Percentiles rank a stretch among this genome's conserved stretches.
Conservation (phyloP, 371 early-diverging fungal genomes). For the Actinomortierella wolfii region DNA sequence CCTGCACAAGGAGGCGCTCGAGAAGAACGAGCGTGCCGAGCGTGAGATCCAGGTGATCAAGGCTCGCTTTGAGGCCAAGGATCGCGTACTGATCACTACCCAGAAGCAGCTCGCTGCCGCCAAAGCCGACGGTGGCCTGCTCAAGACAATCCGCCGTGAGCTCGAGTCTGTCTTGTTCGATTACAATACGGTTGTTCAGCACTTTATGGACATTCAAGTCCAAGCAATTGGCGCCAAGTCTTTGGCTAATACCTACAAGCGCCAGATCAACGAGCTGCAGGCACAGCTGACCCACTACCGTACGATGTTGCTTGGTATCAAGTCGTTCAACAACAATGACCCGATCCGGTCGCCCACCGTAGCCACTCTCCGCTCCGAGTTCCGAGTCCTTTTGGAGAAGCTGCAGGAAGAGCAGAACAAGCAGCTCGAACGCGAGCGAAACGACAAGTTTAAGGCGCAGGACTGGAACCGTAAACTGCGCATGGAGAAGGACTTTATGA, state of each 20-base stretch:
- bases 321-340: constrained; percentile 47
- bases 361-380: constrained; percentile 38
- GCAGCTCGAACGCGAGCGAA: constrained; percentile 29
- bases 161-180: constrained; percentile 44
- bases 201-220: constrained; percentile 47
- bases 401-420: constrained; percentile 41
- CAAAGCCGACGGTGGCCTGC: constrained; percentile 37
- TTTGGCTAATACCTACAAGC: constrained; percentile 36
- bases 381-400: constrained; percentile 39
- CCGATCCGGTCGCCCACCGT: constrained; percentile 47
- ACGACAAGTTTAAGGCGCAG: constrained; percentile 34
- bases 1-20: constrained; percentile 41
- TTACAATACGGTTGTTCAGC: constrained; percentile 46
- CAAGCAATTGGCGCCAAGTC: constrained; percentile 45
- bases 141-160: constrained; percentile 44
- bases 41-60: constrained; percentile 38
- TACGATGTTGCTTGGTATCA: constrained; percentile 43
- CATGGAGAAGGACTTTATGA: constrained; percentile 48
- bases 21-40: constrained; percentile 33
- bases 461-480: constrained; percentile 46
- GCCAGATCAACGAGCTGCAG: constrained; percentile 30
- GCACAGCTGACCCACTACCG: constrained; percentile 42
- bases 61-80: constrained; percentile 47
- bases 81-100: constrained; percentile 37
- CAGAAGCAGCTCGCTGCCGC: constrained; percentile 41